Conservation (phyloP, 2,329 filamentous ascomycete genomes). For the Beauveria scarabaeidicola region DNA sequence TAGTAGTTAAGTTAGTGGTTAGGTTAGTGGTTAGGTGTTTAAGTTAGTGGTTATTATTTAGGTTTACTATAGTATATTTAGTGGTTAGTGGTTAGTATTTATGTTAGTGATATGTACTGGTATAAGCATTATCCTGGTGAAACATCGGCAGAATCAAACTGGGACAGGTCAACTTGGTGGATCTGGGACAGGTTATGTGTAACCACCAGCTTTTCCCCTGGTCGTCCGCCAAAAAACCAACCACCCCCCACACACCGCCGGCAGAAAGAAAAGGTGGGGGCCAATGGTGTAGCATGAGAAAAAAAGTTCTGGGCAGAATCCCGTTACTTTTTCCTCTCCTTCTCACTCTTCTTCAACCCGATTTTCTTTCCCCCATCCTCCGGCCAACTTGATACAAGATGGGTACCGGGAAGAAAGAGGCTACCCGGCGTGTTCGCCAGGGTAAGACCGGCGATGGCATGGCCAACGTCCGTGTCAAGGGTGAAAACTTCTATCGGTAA, state of each 20-base stretch:
- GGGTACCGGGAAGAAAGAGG: conserved; percentile 91
- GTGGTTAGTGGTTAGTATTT: too few relatives aligned
- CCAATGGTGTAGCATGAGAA: not conserved
- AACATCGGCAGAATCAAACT: too few relatives aligned
- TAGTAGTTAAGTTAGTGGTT: too few relatives aligned
- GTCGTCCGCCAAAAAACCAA: not conserved
- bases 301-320: conserved; percentile 8
- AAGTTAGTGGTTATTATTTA: too few relatives aligned
- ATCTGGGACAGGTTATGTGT: too few relatives aligned
- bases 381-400: conserved; percentile 38
- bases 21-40: too few relatives aligned
- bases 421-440: conserved; percentile 71
- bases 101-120: too few relatives aligned
- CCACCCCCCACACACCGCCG: conserved; percentile 9
- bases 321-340: not conserved
- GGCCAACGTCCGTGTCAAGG: conserved; percentile 85
- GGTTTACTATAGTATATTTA: too few relatives aligned
- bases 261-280: conserved; percentile 10
- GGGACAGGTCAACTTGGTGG: too few relatives aligned
- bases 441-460: conserved; percentile 80
- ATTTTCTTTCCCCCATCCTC: not conserved
- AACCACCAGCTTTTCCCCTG: not conserved
- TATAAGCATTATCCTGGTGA: too few relatives aligned
- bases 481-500: conserved; percentile 95
- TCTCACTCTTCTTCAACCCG: conserved; percentile 1